A percentile compares a stretch with the other conserved stretches of the same genome.
These are phyloP conservation scores for Suillus subluteus DNA, from an alignment of 768 basidiomycete genomes.

Conservation along the genomic window DNA sequence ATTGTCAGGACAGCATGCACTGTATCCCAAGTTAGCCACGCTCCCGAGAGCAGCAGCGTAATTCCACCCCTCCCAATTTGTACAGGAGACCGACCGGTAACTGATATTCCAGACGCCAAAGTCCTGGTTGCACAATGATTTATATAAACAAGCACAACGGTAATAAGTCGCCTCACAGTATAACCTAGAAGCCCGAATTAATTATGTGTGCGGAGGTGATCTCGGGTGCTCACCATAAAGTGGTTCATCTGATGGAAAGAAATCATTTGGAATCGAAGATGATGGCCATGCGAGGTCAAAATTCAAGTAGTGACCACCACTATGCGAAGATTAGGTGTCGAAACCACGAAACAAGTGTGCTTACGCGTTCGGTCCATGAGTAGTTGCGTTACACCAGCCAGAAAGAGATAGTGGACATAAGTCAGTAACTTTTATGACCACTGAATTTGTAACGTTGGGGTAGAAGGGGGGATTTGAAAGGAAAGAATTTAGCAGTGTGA, in stretches of 20 bases:
- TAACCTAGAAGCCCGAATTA: constrained; percentile 37
- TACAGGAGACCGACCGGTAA: constrained; percentile 67
- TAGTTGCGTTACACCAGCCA: constrained; percentile 77
- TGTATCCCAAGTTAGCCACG: constrained; percentile 55
- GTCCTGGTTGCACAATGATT: constrained; percentile 48
- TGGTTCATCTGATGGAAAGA: constrained; percentile 73
- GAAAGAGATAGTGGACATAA: constrained; percentile 65
- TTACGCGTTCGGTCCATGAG: constrained; percentile 63
- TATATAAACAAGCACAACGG: not conserved
- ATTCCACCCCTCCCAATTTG: constrained; percentile 65
- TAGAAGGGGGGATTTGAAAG: constrained; percentile 69
- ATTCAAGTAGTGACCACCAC: constrained; percentile 72
- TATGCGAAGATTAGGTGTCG: constrained; percentile 30
- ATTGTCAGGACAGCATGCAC: constrained; percentile 75
- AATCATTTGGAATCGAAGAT: constrained; percentile 63
- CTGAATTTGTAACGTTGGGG: constrained; percentile 58
- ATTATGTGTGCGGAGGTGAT: constrained; percentile 21
- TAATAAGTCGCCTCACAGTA: constrained; percentile 33
- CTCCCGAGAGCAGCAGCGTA: constrained; percentile 69
- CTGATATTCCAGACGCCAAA: constrained; percentile 88
- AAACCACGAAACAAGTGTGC: constrained; percentile 26
- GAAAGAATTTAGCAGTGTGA: constrained; percentile 74
- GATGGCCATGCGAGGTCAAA: constrained; percentile 87
- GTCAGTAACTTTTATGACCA: constrained; percentile 81
- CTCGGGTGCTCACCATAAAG: constrained; percentile 55